phyloP scores from a whole-genome alignment of 1,284 basidiomycete species.

The Ceratobasidium sp. region DNA sequence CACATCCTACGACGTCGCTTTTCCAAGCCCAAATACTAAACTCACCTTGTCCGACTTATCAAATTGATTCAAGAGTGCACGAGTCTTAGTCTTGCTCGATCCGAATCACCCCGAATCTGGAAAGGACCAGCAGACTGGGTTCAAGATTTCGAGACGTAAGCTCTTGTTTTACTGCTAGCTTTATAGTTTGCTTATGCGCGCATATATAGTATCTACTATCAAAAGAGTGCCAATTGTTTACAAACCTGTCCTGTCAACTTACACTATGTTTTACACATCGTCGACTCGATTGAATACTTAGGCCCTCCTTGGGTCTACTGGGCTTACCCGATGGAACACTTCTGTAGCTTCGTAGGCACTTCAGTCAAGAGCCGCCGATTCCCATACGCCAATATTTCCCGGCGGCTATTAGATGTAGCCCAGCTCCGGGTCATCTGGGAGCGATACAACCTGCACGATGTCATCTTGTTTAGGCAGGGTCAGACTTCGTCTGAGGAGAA shows the following conservation, averaged over 20 bases:
- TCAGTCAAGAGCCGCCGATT: constrained; percentile 48
- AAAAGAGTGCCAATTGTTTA: constrained; percentile 51
- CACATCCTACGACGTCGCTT: constrained; percentile 24
- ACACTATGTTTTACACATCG: constrained; percentile 58
- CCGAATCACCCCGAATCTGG: constrained; percentile 54
- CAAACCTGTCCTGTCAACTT: constrained; percentile 57
- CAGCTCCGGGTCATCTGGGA: constrained; percentile 49
- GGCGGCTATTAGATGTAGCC: constrained; percentile 47
- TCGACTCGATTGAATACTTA: constrained; percentile 51
- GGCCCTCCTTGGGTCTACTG: constrained; percentile 60
- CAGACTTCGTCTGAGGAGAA: neutral
- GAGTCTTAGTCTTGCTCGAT: constrained; percentile 56
- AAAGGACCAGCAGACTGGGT: constrained; percentile 59
- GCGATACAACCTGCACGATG: constrained; percentile 45
- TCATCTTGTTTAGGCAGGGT: constrained; percentile 17
- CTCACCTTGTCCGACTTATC: constrained; percentile 39
- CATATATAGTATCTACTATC: constrained; percentile 59
- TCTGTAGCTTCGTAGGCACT: constrained; percentile 49
- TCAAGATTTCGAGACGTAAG: constrained; percentile 57
- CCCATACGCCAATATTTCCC: constrained; percentile 51
- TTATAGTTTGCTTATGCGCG: too few species aligned
- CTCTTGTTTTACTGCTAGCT: too few species aligned
- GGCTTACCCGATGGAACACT: constrained; percentile 57
- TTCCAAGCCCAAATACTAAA: constrained; percentile 22
- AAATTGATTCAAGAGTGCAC: constrained; percentile 50